Percentiles rank a stretch among this genome's conserved stretches.
These are phyloP conservation scores for Reutealis trisperma DNA, from an alignment of 345 rosid species.

Conservation along the genomic window DNA sequence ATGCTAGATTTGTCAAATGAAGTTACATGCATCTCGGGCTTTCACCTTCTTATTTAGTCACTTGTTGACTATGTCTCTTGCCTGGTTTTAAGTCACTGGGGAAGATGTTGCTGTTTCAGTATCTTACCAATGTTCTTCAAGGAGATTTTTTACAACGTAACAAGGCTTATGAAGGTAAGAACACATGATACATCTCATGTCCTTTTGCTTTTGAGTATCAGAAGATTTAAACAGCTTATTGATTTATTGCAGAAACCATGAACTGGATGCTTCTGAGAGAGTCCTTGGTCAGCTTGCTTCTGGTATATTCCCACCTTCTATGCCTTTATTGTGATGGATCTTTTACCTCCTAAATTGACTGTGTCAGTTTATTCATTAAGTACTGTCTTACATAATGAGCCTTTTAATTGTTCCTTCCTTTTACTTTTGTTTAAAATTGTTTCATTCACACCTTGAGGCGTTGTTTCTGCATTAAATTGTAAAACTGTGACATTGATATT, in stretches of 20 bases:
- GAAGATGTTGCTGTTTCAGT: slow-evolving; percentile 69
- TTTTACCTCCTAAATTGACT: not conserved
- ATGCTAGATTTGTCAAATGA: not conserved
- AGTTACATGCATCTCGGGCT: not conserved
- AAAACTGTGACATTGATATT: slow-evolving; percentile 4
- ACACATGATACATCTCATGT: not conserved
- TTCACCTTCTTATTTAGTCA: not conserved
- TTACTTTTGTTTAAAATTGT: not conserved
- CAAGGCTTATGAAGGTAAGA: slow-evolving; percentile 51
- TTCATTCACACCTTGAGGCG: not conserved
- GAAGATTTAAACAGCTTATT: slow-evolving; percentile 1
- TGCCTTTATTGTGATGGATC: not conserved
- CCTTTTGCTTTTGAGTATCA: slow-evolving; percentile 15
- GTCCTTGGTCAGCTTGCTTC: slow-evolving; percentile 63
- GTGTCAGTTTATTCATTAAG: not conserved
- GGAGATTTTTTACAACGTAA: slow-evolving; percentile 59
- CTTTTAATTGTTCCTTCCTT: not conserved
- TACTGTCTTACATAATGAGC: slow-evolving; percentile 1
- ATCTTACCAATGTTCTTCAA: slow-evolving; percentile 68
- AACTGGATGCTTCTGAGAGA: slow-evolving; percentile 72
- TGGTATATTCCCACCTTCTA: slow-evolving; percentile 47
- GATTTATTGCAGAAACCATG: slow-evolving; percentile 59
- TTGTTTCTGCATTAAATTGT: not conserved
- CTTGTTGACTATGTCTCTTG: slow-evolving; percentile 11
- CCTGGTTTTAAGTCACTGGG: slow-evolving; percentile 49